Percentiles rank a stretch among this genome's conserved stretches.
Evolutionary conservation across 805 yeast species (phyloP).

Genomic region (Spathaspora girioi): DNA sequence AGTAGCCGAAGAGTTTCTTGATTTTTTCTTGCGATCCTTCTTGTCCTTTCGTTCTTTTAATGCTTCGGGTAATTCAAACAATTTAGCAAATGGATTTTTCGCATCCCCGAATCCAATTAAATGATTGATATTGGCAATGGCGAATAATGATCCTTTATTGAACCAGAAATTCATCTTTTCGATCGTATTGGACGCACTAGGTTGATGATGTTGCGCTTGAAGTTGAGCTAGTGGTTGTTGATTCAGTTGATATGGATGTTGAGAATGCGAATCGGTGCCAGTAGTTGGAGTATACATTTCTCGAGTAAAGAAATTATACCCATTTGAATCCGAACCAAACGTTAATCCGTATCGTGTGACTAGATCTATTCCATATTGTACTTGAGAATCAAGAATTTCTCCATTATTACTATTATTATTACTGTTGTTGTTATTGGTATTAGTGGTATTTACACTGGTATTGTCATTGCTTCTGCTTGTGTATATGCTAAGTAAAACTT

Average conservation of each 20-base stretch:
- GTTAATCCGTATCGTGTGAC: slow-evolving; percentile 63
- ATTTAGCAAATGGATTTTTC: slow-evolving; percentile 69
- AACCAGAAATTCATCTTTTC: slow-evolving; percentile 69
- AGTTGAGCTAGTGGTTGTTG: slow-evolving; percentile 4
- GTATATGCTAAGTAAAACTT: slow-evolving; percentile 60
- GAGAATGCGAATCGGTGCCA: slow-evolving; percentile 18
- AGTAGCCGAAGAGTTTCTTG: slow-evolving; percentile 17
- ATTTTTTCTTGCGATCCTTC: slow-evolving; percentile 59
- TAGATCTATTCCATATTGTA: slow-evolving; percentile 54
- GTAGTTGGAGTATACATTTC: slow-evolving; percentile 34
- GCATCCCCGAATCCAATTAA: slow-evolving; percentile 76
- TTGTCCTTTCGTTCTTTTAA: slow-evolving; percentile 68
- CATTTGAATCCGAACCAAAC: slow-evolving; percentile 64
- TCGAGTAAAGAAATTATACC: slow-evolving; percentile 57
- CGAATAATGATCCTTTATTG: slow-evolving; percentile 72
- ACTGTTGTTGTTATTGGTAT: slow-evolving; percentile 2
- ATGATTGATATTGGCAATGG: slow-evolving; percentile 71
- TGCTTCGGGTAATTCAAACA: slow-evolving; percentile 70
- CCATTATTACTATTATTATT: slow-evolving; percentile 7
- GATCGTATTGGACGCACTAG: slow-evolving; percentile 24
- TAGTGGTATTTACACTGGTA: neutral
- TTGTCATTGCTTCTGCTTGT: slow-evolving; percentile 8
- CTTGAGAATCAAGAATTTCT: slow-evolving; percentile 41
- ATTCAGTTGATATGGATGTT: slow-evolving; percentile 27
- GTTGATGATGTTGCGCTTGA: slow-evolving; percentile 13